Evolutionary conservation across 768 basidiomycete genomes (phyloP).

Genomic region (Porpolomopsis calyptriformis): DNA sequence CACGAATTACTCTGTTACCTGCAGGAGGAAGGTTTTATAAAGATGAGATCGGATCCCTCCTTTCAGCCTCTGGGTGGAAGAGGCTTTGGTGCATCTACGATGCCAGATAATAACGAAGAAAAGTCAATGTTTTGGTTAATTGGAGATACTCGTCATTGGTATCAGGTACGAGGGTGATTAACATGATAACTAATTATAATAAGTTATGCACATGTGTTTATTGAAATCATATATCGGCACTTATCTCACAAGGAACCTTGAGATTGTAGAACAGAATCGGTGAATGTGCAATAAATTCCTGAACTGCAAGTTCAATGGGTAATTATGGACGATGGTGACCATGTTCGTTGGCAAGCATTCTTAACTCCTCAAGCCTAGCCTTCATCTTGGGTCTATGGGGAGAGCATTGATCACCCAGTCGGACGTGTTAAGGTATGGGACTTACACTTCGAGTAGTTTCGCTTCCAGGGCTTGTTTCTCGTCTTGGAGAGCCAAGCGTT

Average conservation of each 20-base stretch:
- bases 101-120: constrained; percentile 46
- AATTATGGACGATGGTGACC: not conserved
- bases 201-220: no score
- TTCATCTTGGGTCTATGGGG: constrained; percentile 65
- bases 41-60: constrained; percentile 18
- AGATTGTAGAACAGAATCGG: not conserved
- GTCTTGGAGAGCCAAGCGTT: constrained; percentile 81
- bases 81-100: constrained; percentile 10
- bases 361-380: constrained; percentile 61
- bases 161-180: constrained; percentile 36
- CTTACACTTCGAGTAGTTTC: constrained; percentile 80
- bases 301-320: not conserved
- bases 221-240: no score
- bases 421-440: constrained; percentile 11
- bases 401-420: constrained; percentile 5
- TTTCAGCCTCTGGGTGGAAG: not conserved
- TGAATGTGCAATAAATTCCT: not conserved
- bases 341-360: constrained; percentile 19
- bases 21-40: constrained; percentile 40
- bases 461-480: constrained; percentile 86
- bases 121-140: constrained; percentile 46
- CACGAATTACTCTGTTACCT: constrained; percentile 50
- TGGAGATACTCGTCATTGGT: constrained; percentile 50
- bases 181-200: no score
- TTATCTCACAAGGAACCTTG: no score